A percentile compares a stretch with the other conserved stretches of the same genome.
Conservation (phyloP, 805 yeast genomes). For the Nakazawaea holstii region DNA sequence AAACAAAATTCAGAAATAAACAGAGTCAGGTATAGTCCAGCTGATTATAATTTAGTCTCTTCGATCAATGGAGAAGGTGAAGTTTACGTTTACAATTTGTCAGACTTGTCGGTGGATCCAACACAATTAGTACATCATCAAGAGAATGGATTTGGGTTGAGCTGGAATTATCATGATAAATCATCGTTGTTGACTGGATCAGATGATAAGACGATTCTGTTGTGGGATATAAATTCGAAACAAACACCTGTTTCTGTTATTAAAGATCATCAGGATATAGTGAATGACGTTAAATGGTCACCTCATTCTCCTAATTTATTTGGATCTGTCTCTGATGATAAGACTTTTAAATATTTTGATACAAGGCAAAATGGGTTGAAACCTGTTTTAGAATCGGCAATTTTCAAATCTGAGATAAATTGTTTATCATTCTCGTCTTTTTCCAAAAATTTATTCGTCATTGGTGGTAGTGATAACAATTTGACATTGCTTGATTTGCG, state of each 20-base stretch:
- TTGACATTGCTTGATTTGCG: conserved; percentile 64
- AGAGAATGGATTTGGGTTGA: conserved; percentile 70
- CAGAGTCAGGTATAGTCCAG: conserved; percentile 68
- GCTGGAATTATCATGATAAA: conserved; percentile 49
- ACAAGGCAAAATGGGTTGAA: conserved; percentile 27
- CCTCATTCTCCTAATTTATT: conserved; percentile 41
- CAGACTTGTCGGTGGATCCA: conserved; percentile 20
- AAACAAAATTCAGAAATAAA: conserved; percentile 63
- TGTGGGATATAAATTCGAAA: conserved; percentile 44
- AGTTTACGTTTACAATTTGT: conserved; percentile 45
- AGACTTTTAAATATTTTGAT: conserved; percentile 49
- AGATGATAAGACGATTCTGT: conserved; percentile 59
- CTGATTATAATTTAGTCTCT: conserved; percentile 46
- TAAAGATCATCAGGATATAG: conserved; percentile 47
- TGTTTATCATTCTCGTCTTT: conserved; percentile 61
- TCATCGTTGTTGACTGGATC: conserved; percentile 56
- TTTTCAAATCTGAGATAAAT: conserved; percentile 42
- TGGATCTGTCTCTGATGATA: conserved; percentile 76
- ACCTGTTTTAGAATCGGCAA: conserved; percentile 19
- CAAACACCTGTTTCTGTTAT: conserved; percentile 25
- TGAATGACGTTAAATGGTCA: conserved; percentile 78
- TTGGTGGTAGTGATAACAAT: conserved; percentile 66
- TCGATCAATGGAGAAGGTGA: conserved; percentile 67
- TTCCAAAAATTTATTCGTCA: conserved; percentile 54
- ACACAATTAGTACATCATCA: conserved; percentile 44